A percentile compares a stretch with the other conserved stretches of the same genome.
Conservation (phyloP, 1,284 basidiomycete genomes). For the Malassezia furfur region DNA sequence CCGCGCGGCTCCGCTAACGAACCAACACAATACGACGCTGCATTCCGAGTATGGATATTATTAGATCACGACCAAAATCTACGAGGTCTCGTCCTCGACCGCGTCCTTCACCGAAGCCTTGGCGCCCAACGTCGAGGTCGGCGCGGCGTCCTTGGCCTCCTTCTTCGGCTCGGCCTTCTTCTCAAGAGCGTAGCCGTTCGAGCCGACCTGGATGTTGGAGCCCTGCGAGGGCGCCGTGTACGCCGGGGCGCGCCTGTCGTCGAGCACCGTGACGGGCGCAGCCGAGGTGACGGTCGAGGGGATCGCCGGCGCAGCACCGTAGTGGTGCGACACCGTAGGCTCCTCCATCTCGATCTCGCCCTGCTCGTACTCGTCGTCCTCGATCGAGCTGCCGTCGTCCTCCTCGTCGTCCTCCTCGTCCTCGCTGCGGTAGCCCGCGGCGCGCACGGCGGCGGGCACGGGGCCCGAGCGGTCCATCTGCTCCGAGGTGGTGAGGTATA, state of each 20-base stretch:
- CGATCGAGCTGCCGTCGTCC: conserved; percentile 53
- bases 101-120: not conserved
- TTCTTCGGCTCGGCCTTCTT: conserved; percentile 11
- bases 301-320: conserved; percentile 30
- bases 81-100: conserved; percentile 10
- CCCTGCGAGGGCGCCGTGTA: conserved; percentile 44
- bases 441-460: conserved; percentile 80
- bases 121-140: not conserved
- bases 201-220: conserved; percentile 55
- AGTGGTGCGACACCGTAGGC: conserved; percentile 5
- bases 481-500: conserved; percentile 90
- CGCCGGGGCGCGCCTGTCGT: conserved; percentile 31
- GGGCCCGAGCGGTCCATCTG: conserved; percentile 85
- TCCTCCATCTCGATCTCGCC: conserved; percentile 1
- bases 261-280: conserved; percentile 27
- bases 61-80: not conserved
- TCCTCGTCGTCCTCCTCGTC: conserved; percentile 58
- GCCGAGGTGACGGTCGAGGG: conserved; percentile 28
- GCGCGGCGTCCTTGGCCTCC: not conserved
- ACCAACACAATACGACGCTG: not conserved
- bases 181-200: conserved; percentile 51
- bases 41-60: not conserved
- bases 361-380: conserved; percentile 50
- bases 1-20: too few species aligned
- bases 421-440: conserved; percentile 63